Evolutionary conservation across 306 rosid species (phyloP).

Genomic region (Corylus americana): DNA sequence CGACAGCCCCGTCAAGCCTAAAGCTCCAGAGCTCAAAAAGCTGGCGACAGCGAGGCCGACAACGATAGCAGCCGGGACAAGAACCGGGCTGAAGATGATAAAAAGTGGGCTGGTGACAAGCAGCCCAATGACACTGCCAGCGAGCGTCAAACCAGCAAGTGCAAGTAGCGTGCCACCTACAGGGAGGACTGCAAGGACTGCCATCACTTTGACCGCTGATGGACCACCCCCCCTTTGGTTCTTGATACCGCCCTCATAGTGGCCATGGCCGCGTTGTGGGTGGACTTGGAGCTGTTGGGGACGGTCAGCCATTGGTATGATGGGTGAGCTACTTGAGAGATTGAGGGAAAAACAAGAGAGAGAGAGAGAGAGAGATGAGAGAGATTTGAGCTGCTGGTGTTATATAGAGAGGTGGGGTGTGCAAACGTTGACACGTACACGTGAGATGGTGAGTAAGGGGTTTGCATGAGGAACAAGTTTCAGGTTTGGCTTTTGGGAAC

Average conservation of each 20-base stretch:
- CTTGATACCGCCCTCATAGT: slow-evolving; percentile 21
- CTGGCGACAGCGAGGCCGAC: slow-evolving; percentile 53
- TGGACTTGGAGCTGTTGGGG: slow-evolving; percentile 67
- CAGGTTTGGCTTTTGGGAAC: slow-evolving; percentile 23
- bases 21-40: slow-evolving; percentile 54
- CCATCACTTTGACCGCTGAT: slow-evolving; percentile 44
- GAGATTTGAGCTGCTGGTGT: slow-evolving; percentile 16
- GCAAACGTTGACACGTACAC: slow-evolving; percentile 57
- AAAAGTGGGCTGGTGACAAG: slow-evolving; percentile 56
- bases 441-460: slow-evolving; percentile 54
- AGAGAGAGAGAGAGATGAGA: background rate
- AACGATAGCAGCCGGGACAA: slow-evolving; percentile 59
- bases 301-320: slow-evolving; percentile 60
- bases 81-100: slow-evolving; percentile 70
- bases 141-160: slow-evolving; percentile 50
- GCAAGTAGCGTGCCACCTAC: slow-evolving; percentile 56
- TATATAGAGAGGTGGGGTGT: slow-evolving; percentile 39
- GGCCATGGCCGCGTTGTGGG: slow-evolving; percentile 34
- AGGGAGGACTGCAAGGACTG: slow-evolving; percentile 44
- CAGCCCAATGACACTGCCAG: slow-evolving; percentile 53
- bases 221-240: slow-evolving; percentile 25
- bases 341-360: background rate
- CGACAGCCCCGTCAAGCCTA: slow-evolving; percentile 57
- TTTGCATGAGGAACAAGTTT: slow-evolving; percentile 87
- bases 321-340: background rate